Evolutionary conservation across 2,329 filamentous ascomycete genomes (phyloP), one percentile per base, ranked within the genome.

Genomic region (Apiospora marii): DNA sequence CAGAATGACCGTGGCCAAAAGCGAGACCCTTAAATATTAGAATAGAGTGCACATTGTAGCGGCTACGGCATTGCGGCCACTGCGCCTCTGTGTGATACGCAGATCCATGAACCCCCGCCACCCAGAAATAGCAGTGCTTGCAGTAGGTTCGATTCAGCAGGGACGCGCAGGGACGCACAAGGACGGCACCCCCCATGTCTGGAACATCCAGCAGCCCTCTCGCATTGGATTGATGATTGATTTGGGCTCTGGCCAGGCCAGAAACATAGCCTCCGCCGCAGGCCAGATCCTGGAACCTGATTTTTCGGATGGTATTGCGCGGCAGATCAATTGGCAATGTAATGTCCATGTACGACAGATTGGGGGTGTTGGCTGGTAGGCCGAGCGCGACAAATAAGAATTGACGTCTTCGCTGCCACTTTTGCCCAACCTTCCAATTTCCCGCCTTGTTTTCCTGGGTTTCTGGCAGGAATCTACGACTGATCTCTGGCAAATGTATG

Each of bases 371-470:
- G 19, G 7, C 24, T n/a, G 58, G 58, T 3, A 64, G 19, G 34
- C 34, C 30, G 58, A 37, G 53, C 53, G 58, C 58, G 12, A 19
- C 58, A 24, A 41, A 64, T 64, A 64, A 64, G 58, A 64, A 64
- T 64, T 64, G 58, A 64, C 58, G 34, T 64, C 30, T 64, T 64
- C 58, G 58, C 58, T 64, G 58, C 58, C 58, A 41, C 58, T 13
- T 34, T 34, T 64, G 58, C 58, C 58, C 58, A 64, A 64, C 58
- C 58, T 64, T 64, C 34, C 22, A 64, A 64, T 64, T 64, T 64
- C 58, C 58, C 30, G 58, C 58, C 58, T 41, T 64, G 58, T 37
- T 64, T 64, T 64, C 34, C 34, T 64, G 30, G n/a, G 19, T 41
- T 41, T 41, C 10, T 22, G 34, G 34, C 58, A 64, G 58, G 58